Evolutionary conservation across 2,329 filamentous ascomycete species (phyloP), one percentile per base, ranked within the genome.

Genomic region (Colletotrichum truncatum): DNA sequence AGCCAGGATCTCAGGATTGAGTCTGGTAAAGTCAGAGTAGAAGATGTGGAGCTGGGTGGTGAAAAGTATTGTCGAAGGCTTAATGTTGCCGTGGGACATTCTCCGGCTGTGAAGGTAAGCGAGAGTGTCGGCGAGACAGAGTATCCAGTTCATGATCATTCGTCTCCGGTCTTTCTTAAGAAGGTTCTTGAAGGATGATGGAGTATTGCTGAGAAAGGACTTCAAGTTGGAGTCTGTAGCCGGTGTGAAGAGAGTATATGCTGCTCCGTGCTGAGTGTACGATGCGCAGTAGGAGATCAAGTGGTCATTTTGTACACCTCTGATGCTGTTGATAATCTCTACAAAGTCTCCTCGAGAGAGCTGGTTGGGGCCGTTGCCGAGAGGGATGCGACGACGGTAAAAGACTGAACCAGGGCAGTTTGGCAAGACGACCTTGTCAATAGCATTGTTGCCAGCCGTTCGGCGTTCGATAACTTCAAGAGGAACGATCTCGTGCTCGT

Each of bases 271-370:
- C 58, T 89, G 83, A 2, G 85, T 88, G 73, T 93, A 94, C 0
- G 91, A 92, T 3, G 87, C 88, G 85, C 87, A 93, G 41, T 91
- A 86, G 10, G 87, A 88, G n/a, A 88, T 86, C 63, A 94, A 82
- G 73, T 94, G 91, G 43, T 88, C 84, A 72, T 93, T 91, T 63
- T 87, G 82, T 14, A 92, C 73, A 56, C 82, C 80, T 69, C 81
- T 86, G 67, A 90, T 84, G 59, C 81, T 82, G 64, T 87, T 84
- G 41, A 93, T 77, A 68, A 91, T 88, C 64, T 84, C 81, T 28
- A 88, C 76, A 71, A 93, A 91, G 9, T 87, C 85, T 30, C 84
- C 82, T 12, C 75, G 73, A 26, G 81, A 72, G 60, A 87, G 79
- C 34, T 81, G 77, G 9, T 85, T 84, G 3, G 74, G 70, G 6